Evolutionary conservation across 345 rosid species (phyloP).

Genomic region (Eucalyptus paniculata): DNA sequence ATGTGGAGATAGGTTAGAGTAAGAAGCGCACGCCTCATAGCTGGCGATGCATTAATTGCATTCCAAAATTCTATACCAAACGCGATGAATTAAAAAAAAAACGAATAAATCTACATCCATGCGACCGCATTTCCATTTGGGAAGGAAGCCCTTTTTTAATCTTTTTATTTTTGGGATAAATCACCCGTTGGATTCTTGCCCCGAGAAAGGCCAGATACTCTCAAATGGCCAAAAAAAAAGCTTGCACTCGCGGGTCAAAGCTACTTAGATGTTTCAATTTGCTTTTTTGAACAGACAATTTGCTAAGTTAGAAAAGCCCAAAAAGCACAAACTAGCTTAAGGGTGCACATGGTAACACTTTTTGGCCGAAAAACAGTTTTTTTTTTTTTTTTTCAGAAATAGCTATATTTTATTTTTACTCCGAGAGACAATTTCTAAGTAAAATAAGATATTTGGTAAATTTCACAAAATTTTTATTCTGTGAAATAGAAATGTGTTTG

Average conservation of each 20-base stretch:
- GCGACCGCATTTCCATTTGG: background rate
- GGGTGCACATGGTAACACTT: rapidly evolving
- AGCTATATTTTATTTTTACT: too few relatives aligned
- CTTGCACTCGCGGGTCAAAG: background rate
- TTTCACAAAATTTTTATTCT: too few relatives aligned
- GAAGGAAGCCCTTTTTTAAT: background rate
- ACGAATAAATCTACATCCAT: background rate
- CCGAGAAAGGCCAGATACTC: background rate
- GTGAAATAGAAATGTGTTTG: too few relatives aligned
- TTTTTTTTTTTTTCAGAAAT: too few relatives aligned
- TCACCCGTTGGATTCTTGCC: background rate
- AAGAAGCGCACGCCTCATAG: background rate
- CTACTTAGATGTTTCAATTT: background rate
- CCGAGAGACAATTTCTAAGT: rapidly evolving
- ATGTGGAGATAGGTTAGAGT: background rate
- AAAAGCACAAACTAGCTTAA: background rate
- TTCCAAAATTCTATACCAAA: background rate
- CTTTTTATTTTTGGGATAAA: background rate
- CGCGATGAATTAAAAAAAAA: background rate
- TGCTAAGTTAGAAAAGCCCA: background rate
- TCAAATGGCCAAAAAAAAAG: background rate
- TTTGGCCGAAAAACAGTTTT: rapidly evolving
- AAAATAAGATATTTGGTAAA: rapidly evolving
- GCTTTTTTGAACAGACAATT: background rate
- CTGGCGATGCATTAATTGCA: background rate